Conservation (phyloP, 257 asterid genomes). For the Dorcoceras hygrometricum region DNA sequence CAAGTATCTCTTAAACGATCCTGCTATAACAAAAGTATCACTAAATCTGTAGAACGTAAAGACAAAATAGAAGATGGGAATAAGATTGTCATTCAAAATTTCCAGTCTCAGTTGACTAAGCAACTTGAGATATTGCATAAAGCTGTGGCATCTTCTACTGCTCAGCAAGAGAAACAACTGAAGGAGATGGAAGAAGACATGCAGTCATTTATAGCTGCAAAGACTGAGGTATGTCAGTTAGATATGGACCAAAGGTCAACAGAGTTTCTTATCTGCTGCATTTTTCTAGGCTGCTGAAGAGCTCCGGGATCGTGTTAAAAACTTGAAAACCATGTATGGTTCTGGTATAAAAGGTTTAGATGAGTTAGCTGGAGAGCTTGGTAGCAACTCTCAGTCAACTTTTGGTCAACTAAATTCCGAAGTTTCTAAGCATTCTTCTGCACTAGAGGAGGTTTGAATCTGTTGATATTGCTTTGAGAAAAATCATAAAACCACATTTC, state of each 20-base stretch:
- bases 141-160: conserved; percentile 81
- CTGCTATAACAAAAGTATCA: conserved; percentile 13
- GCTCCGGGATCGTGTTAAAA: conserved; percentile 67
- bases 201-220: conserved; percentile 85
- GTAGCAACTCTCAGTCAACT: conserved; percentile 66
- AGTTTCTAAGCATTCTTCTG: conserved; percentile 78
- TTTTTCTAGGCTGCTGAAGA: conserved; percentile 76
- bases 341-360: conserved; percentile 75
- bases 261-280: conserved; percentile 17
- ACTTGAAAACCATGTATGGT: conserved; percentile 71
- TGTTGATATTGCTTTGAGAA: conserved; percentile 24
- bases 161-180: conserved; percentile 81
- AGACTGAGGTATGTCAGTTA: conserved; percentile 61
- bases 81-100: conserved; percentile 67
- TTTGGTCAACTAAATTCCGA: conserved; percentile 72
- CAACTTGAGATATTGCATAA: conserved; percentile 84
- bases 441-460: conserved; percentile 68
- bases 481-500: conserved; percentile 5
- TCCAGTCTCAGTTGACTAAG: conserved; percentile 80
- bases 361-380: conserved; percentile 77
- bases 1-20: not conserved
- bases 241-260: conserved; percentile 1
- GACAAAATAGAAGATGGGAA: conserved; percentile 90
- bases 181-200: conserved; percentile 95
- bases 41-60: conserved; percentile 68